phyloP scores from a whole-genome alignment of 73 alveolate species.

The Paramecium octaurelia region DNA sequence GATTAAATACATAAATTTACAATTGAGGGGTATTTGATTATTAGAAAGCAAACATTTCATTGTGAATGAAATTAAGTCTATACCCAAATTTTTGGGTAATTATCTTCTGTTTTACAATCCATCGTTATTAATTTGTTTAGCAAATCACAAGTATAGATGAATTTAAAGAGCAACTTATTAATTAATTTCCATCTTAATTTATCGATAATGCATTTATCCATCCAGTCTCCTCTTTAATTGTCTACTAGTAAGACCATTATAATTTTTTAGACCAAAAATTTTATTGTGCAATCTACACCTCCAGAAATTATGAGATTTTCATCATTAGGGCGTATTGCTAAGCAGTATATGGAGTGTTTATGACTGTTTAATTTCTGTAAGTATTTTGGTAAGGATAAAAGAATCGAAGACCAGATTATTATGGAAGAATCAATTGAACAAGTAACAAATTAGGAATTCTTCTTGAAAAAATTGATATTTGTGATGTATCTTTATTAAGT shows the following conservation, averaged over 20 bases:
- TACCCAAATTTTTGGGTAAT: too few relatives aligned
- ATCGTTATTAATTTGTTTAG: too few relatives aligned
- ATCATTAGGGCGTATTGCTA: not conserved
- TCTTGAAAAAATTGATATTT: too few relatives aligned
- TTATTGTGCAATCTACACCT: not conserved
- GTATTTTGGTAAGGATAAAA: not conserved
- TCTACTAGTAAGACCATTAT: not conserved
- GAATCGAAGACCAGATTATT: not conserved
- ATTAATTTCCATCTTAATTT: not conserved
- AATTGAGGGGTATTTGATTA: too few relatives aligned
- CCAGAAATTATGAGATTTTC: not conserved
- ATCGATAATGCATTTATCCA: not conserved
- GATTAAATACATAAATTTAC: too few relatives aligned
- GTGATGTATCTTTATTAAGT: not conserved
- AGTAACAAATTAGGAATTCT: too few relatives aligned
- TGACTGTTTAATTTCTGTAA: not conserved
- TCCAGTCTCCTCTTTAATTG: not conserved
- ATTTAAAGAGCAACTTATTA: too few relatives aligned
- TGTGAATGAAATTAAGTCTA: too few relatives aligned
- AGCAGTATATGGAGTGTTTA: not conserved
- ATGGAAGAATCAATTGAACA: not conserved
- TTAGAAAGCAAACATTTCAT: too few relatives aligned
- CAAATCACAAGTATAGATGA: too few relatives aligned
- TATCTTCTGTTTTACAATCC: too few relatives aligned
- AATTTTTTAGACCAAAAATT: not conserved